Evolutionary conservation across 441 rosid genomes (phyloP).

Genomic region (Bruguiera hainesii): DNA sequence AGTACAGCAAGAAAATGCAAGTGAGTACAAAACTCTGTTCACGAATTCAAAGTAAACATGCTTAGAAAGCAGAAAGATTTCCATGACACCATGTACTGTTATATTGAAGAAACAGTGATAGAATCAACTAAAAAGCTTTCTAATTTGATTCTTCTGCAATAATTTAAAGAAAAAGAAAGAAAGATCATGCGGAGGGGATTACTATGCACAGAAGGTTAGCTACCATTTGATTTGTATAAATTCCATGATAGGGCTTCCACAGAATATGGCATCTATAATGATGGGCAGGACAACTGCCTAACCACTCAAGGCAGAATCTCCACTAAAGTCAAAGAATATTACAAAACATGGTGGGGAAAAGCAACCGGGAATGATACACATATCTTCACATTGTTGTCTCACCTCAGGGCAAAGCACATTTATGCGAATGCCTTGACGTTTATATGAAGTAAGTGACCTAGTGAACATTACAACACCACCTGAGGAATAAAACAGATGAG

Average conservation of each 20-base stretch:
- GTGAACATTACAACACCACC: slow-evolving; percentile 90
- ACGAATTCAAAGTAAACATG: no score
- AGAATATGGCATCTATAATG: neutral
- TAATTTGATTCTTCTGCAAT: neutral
- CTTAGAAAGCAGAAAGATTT: no score
- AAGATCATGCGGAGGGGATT: neutral
- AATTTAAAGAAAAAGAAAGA: neutral
- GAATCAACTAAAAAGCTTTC: neutral
- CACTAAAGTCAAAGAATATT: neutral
- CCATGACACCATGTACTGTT: no score
- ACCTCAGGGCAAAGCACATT: slow-evolving; percentile 99
- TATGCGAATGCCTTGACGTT: slow-evolving; percentile 73
- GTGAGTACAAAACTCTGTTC: no score
- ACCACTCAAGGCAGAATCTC: slow-evolving; percentile 1
- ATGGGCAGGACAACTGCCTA: neutral
- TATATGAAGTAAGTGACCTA: slow-evolving; percentile 60
- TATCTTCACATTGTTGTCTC: slow-evolving; percentile 15
- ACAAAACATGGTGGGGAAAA: neutral
- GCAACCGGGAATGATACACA: neutral
- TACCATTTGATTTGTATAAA: slow-evolving; percentile 2
- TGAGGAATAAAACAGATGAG: slow-evolving; percentile 25
- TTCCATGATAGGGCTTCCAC: neutral
- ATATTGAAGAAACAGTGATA: neutral
- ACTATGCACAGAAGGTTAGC: neutral
- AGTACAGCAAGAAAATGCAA: neutral